phyloP scores from a whole-genome alignment of 1,284 basidiomycete genomes.

The Rhodotorula sp. region DNA sequence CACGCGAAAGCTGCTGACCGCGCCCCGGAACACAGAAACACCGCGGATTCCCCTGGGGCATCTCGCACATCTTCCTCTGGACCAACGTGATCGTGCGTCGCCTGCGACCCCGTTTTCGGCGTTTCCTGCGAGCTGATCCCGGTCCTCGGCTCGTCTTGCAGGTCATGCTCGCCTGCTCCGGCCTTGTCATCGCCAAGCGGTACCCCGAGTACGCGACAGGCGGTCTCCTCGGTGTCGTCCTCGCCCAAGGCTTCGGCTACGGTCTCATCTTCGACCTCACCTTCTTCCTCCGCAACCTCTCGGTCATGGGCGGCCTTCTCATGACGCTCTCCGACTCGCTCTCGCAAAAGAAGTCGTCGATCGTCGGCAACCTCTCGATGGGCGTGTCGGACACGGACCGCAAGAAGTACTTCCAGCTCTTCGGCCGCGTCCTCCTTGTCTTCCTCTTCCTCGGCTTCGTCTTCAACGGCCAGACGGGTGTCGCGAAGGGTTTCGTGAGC shows the following conservation, averaged over 20 bases:
- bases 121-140: background rate
- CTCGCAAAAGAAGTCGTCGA: conserved; percentile 71
- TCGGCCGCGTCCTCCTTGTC: conserved; percentile 94
- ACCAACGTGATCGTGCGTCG: conserved; percentile 84
- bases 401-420: conserved; percentile 98
- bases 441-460: conserved; percentile 99
- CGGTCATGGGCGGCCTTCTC: conserved; percentile 85
- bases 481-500: conserved; percentile 55
- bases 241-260: conserved; percentile 90
- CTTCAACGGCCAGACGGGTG: conserved; percentile 60
- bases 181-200: conserved; percentile 81
- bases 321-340: conserved; percentile 99
- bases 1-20: background rate
- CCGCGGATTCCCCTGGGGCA: conserved; percentile 89
- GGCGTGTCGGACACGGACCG: conserved; percentile 85
- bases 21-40: conserved; percentile 58
- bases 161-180: conserved; percentile 89
- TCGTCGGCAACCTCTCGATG: conserved; percentile 86
- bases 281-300: conserved; percentile 97
- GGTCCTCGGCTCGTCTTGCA: conserved; percentile 49
- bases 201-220: conserved; percentile 86
- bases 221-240: conserved; percentile 84
- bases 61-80: conserved; percentile 89
- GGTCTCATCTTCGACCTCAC: conserved; percentile 96
- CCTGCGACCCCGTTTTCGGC: no score